These are phyloP conservation scores for Bisporella sp. DNA, from an alignment of 2,329 filamentous ascomycete species.

Conservation along the genomic window DNA sequence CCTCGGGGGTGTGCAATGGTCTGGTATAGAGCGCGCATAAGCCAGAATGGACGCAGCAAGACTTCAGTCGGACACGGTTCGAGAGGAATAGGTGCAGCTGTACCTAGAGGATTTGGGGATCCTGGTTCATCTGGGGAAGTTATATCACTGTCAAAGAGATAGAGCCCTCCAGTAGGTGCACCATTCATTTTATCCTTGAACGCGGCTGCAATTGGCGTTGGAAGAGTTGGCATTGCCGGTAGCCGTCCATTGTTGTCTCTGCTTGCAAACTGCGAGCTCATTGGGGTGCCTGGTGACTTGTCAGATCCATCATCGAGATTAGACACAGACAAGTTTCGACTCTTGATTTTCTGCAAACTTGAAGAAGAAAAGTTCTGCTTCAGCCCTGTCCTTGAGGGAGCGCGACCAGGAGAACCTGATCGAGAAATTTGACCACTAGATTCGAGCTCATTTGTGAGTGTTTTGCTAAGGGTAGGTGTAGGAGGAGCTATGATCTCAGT, in stretches of 20 bases:
- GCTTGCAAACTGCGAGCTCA: conserved; percentile 42
- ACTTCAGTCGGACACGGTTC: conserved; percentile 89
- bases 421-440: conserved; percentile 32
- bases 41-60: conserved; percentile 91
- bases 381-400: conserved; percentile 37
- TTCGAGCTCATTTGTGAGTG: conserved; percentile 22
- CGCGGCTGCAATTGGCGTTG: conserved; percentile 58
- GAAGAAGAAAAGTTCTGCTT: conserved; percentile 66
- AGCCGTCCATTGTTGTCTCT: conserved; percentile 39
- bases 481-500: conserved; percentile 22
- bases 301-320: conserved; percentile 54
- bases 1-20: conserved; percentile 87
- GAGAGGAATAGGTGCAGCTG: conserved; percentile 66
- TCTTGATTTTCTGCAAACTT: conserved; percentile 64
- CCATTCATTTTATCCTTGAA: conserved; percentile 53
- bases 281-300: conserved; percentile 66
- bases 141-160: conserved; percentile 79
- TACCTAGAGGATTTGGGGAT: conserved; percentile 54
- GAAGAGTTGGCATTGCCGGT: conserved; percentile 53
- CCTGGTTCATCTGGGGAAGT: conserved; percentile 59
- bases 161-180: conserved; percentile 58
- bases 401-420: conserved; percentile 46
- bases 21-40: conserved; percentile 92
- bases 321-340: conserved; percentile 64
- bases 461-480: conserved; percentile 25